Conservation (phyloP, 768 basidiomycete species). For the Termitomyces sp. region DNA sequence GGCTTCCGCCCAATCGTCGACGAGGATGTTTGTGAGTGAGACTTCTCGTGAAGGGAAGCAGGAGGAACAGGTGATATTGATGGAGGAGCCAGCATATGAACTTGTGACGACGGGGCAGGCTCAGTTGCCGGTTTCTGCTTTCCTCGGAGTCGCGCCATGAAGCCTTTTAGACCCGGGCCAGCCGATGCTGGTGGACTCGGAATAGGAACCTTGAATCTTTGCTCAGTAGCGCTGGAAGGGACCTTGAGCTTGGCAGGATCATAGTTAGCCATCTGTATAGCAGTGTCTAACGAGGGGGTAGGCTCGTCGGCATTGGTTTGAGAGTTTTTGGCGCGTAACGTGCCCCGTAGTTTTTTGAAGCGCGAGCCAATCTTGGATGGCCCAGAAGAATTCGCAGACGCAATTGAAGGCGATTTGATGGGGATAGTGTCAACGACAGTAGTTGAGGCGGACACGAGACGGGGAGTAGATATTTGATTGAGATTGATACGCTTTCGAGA, state of each 20-base stretch:
- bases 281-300: conserved; percentile 37
- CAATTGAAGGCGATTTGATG: conserved; percentile 42
- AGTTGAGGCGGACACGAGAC: conserved; percentile 62
- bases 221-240: conserved; percentile 47
- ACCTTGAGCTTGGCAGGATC: conserved; percentile 36
- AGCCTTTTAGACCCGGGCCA: conserved; percentile 71
- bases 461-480: conserved; percentile 64
- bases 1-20: conserved; percentile 21
- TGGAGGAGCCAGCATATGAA: conserved; percentile 26
- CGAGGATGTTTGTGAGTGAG: conserved; percentile 21
- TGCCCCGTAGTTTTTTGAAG: conserved; percentile 69
- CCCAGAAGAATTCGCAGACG: conserved; percentile 40
- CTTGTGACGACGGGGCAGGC: conserved; percentile 23
- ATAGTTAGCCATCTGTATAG: conserved; percentile 36
- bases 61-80: conserved; percentile 25
- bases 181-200: conserved; percentile 68
- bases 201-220: conserved; percentile 50
- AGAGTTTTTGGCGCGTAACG: conserved; percentile 52
- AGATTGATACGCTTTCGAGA: conserved; percentile 59
- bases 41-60: conserved; percentile 28
- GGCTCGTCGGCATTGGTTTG: conserved; percentile 46
- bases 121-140: conserved; percentile 41
- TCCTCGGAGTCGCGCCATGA: conserved; percentile 74
- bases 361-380: conserved; percentile 66
- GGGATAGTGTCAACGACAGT: conserved; percentile 63